These are phyloP conservation scores for Penicillium flavigenum DNA, from an alignment of 495 filamentous ascomycete species.

Conservation along the genomic window DNA sequence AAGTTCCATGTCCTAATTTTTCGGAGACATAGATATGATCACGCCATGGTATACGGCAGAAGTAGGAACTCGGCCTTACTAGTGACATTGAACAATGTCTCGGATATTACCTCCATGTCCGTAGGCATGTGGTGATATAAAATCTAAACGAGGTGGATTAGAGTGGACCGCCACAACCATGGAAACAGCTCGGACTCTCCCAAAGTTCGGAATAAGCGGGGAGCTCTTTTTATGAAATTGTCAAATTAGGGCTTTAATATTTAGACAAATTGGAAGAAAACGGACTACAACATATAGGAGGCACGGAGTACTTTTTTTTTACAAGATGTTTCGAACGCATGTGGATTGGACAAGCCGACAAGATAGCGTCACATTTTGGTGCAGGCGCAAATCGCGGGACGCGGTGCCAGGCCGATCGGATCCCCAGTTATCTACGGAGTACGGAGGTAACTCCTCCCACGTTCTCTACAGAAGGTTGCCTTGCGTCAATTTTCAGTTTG, in stretches of 20 bases:
- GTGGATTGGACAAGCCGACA: constrained; percentile 20
- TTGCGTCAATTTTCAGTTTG: neutral
- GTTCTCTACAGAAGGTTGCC: constrained; percentile 1
- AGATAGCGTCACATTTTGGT: constrained; percentile 25
- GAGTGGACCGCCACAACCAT: neutral
- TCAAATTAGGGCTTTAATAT: neutral
- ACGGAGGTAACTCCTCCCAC: neutral
- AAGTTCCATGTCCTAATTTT: too few species aligned
- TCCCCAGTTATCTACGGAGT: neutral
- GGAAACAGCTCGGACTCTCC: constrained; percentile 2
- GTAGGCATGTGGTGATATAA: too few species aligned
- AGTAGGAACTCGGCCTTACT: too few species aligned
- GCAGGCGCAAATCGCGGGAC: constrained; percentile 22
- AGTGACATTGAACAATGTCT: too few species aligned
- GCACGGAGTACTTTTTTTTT: neutral
- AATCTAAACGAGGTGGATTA: neutral
- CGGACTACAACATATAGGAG: too few species aligned
- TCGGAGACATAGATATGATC: too few species aligned
- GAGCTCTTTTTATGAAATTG: neutral
- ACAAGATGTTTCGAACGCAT: constrained; percentile 19
- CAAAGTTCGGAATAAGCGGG: constrained; percentile 1
- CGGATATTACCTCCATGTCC: too few species aligned
- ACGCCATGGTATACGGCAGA: too few species aligned
- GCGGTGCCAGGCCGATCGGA: constrained; percentile 3
- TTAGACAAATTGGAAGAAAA: neutral